Evolutionary conservation across 2,329 filamentous ascomycete species (phyloP), one percentile per base, ranked within the genome.

Genomic region (Aspergillus pseudotamarii): DNA sequence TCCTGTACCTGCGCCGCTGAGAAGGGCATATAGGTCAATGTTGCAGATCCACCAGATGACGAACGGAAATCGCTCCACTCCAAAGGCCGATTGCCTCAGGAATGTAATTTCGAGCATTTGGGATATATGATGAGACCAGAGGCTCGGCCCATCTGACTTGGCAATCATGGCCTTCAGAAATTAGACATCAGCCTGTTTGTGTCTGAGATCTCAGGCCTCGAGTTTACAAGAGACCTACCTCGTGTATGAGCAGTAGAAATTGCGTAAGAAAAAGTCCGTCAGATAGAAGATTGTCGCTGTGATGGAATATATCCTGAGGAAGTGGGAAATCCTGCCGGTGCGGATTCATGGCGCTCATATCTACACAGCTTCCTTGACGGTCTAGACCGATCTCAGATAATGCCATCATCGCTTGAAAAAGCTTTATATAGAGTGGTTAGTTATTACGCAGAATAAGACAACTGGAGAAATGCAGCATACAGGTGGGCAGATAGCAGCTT

Each of bases 351-450:
- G 83, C 81, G 66, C 84, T 80, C 61, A 85, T 76, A 58, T 80
- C 78, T 58, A 81, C 79, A 32, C 78, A 76, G 32, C 76, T 79
- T 36, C 81, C 79, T 66, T 78, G 80, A 58, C 81, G 79, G 26
- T 81, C 79, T 50, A 85, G 76, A 68, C 83, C 84, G 50, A 86
- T 78, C 21, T 83, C 83, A 28, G 83, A 84, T n/a, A 88, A 73
- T 5, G 85, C 85, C 77, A 86, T 85, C 66, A 88, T 86, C 9
- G 85, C 84, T 69, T 87, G 83, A 56, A 83, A 82, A 59, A 87
- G 79, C 84, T 85, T 58, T 50, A 57, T 26, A n/a, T 9, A 56
- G 56, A 60, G 51, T 59, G 56, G 66, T 59, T 55, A 61, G 57
- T 32, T 65, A 55, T 55, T 43, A 26, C 54, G 64, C 30, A 50